phyloP scores from a whole-genome alignment of 257 asterid genomes.

The Eucommia ulmoides region DNA sequence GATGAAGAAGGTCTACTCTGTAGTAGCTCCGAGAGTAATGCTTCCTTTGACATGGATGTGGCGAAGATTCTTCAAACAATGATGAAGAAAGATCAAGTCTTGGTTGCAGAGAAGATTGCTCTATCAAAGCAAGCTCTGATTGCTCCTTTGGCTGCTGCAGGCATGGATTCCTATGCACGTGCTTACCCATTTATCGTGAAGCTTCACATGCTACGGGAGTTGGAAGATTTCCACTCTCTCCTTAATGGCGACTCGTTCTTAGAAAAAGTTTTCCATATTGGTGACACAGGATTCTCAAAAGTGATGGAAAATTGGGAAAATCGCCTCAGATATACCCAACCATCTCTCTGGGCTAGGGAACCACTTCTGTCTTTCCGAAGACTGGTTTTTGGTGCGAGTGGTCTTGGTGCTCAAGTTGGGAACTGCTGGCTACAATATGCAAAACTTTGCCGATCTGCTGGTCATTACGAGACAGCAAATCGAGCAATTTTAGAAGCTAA shows the following conservation, averaged over 20 bases:
- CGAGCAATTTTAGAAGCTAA: slow-evolving; percentile 93
- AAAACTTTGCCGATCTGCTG: slow-evolving; percentile 93
- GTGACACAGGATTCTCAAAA: slow-evolving; percentile 56
- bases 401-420: slow-evolving; percentile 66
- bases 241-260: slow-evolving; percentile 80
- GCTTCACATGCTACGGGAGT: slow-evolving; percentile 94
- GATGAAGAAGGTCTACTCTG: slow-evolving; percentile 73
- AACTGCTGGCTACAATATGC: slow-evolving; percentile 95
- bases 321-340: slow-evolving; percentile 83
- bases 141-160: slow-evolving; percentile 99
- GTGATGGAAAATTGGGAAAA: slow-evolving; percentile 76
- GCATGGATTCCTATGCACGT: slow-evolving; percentile 97
- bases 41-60: slow-evolving; percentile 85
- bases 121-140: slow-evolving; percentile 83
- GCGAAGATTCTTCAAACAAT: slow-evolving; percentile 91
- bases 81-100: slow-evolving; percentile 70
- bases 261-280: slow-evolving; percentile 35
- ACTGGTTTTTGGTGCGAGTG: slow-evolving; percentile 80
- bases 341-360: slow-evolving; percentile 98
- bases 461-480: slow-evolving; percentile 92
- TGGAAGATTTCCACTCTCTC: slow-evolving; percentile 77
- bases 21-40: slow-evolving; percentile 95
- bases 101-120: slow-evolving; percentile 67
- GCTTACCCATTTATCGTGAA: slow-evolving; percentile 92
- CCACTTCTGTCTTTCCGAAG: slow-evolving; percentile 91